Evolutionary conservation across 441 rosid species (phyloP).

Genomic region (Isatis lusitanica): DNA sequence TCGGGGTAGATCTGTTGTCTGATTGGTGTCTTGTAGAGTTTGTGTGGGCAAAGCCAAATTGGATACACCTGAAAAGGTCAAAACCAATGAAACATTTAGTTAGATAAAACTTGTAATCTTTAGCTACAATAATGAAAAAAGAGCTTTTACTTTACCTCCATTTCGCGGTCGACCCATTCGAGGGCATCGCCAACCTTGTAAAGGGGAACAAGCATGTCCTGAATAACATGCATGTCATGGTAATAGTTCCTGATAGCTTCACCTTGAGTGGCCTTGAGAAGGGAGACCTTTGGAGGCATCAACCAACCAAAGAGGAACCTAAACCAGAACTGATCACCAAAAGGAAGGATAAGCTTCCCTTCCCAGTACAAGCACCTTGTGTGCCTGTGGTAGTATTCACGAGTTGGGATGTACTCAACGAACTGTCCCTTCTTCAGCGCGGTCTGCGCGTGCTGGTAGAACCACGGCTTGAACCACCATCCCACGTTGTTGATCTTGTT

Average conservation of each 20-base stretch:
- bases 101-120: neutral
- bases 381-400: constrained; percentile 97
- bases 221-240: constrained; percentile 97
- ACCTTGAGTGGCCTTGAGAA: constrained; percentile 99
- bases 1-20: constrained; percentile 90
- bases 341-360: constrained; percentile 97
- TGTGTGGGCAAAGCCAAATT: constrained; percentile 94
- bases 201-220: constrained; percentile 97
- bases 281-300: constrained; percentile 99
- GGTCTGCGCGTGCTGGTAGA: constrained; percentile 87
- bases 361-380: constrained; percentile 98
- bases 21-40: constrained; percentile 82
- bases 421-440: constrained; percentile 87
- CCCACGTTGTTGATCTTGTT: constrained; percentile 79
- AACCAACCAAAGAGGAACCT: constrained; percentile 92
- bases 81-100: neutral
- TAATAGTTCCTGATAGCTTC: constrained; percentile 96
- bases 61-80: constrained; percentile 66
- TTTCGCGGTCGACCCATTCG: constrained; percentile 86
- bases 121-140: neutral
- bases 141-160: constrained; percentile 66
- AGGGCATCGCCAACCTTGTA: constrained; percentile 96
- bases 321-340: constrained; percentile 95
- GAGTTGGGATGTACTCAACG: constrained; percentile 90
- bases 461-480: constrained; percentile 99